Conservation (phyloP, 2,329 filamentous ascomycete genomes). For the Sporothrix phasma region DNA sequence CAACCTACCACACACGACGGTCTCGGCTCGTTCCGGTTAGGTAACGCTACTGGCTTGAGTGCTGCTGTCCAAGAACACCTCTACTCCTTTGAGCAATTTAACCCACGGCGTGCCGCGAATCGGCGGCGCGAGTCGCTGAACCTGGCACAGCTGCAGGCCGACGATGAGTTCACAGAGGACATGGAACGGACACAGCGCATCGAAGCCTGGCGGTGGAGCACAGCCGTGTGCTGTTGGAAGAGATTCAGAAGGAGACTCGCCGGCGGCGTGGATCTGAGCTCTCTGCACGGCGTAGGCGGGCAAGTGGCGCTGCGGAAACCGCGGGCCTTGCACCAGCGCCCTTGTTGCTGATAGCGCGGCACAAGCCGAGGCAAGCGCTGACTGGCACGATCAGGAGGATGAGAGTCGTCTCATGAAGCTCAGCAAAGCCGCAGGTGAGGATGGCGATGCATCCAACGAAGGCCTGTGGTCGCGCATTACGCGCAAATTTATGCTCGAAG, state of each 20-base stretch:
- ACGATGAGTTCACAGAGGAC: slow-evolving; percentile 49
- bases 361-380: slow-evolving; percentile 19
- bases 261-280: slow-evolving; percentile 54
- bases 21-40: slow-evolving; percentile 68
- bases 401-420: slow-evolving; percentile 22
- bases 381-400: slow-evolving; percentile 44
- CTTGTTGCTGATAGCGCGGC: background rate
- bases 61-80: slow-evolving; percentile 67
- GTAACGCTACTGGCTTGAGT: slow-evolving; percentile 41
- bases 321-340: background rate
- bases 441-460: slow-evolving; percentile 37
- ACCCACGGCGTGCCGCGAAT: slow-evolving; percentile 53
- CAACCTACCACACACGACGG: slow-evolving; percentile 84
- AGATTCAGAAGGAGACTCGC: slow-evolving; percentile 77
- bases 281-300: slow-evolving; percentile 26
- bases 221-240: slow-evolving; percentile 71
- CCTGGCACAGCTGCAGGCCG: slow-evolving; percentile 39
- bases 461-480: slow-evolving; percentile 75
- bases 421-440: slow-evolving; percentile 14
- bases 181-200: slow-evolving; percentile 73
- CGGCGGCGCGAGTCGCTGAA: slow-evolving; percentile 45
- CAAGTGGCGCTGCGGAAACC: background rate
- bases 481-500: slow-evolving; percentile 72
- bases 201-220: slow-evolving; percentile 90
- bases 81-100: slow-evolving; percentile 81